Percentiles rank a stretch among this genome's conserved stretches.
These are phyloP conservation scores for Apiotrichum mycotoxinovorans DNA, from an alignment of 1,284 basidiomycete species.

Conservation along the genomic window DNA sequence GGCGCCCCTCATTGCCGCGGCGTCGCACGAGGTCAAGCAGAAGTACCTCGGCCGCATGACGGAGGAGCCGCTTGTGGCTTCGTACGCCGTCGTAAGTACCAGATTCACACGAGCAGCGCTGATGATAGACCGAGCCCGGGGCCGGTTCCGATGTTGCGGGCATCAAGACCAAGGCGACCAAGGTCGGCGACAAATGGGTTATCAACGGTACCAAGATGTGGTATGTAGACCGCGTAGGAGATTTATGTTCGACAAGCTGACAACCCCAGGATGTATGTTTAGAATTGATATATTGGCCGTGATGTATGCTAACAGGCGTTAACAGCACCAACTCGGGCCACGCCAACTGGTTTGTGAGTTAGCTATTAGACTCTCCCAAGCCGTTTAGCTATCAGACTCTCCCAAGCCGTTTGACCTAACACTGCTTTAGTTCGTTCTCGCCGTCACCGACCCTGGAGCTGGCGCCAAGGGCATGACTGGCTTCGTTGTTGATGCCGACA, in stretches of 20 bases:
- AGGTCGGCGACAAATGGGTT: slow-evolving; percentile 55
- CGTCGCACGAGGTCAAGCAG: slow-evolving; percentile 53
- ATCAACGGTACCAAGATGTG: slow-evolving; percentile 58
- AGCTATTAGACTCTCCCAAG: too few species aligned
- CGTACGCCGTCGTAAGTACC: slow-evolving; percentile 52
- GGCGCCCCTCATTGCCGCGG: slow-evolving; percentile 55
- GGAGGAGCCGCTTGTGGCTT: slow-evolving; percentile 57
- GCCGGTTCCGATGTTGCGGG: slow-evolving; percentile 57
- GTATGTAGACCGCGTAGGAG: slow-evolving; percentile 28
- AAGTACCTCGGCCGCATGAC: slow-evolving; percentile 59
- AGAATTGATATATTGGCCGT: not conserved
- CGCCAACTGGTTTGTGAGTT: slow-evolving; percentile 52
- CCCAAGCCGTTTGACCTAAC: too few species aligned
- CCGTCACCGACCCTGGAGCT: slow-evolving; percentile 53
- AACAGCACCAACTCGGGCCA: slow-evolving; percentile 54
- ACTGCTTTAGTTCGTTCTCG: slow-evolving; percentile 55
- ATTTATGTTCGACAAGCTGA: slow-evolving; percentile 8
- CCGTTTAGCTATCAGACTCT: too few species aligned
- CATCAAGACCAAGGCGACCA: slow-evolving; percentile 53
- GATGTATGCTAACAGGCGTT: slow-evolving; percentile 1
- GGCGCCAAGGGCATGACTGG: slow-evolving; percentile 56
- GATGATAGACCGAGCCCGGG: slow-evolving; percentile 52
- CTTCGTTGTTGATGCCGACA: slow-evolving; percentile 57
- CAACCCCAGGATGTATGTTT: slow-evolving; percentile 37
- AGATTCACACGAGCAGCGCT: not conserved